Evolutionary conservation across 371 early-diverging fungal genomes (phyloP), one percentile per base, ranked within the genome.

Genomic region (Globomyces sp.): DNA sequence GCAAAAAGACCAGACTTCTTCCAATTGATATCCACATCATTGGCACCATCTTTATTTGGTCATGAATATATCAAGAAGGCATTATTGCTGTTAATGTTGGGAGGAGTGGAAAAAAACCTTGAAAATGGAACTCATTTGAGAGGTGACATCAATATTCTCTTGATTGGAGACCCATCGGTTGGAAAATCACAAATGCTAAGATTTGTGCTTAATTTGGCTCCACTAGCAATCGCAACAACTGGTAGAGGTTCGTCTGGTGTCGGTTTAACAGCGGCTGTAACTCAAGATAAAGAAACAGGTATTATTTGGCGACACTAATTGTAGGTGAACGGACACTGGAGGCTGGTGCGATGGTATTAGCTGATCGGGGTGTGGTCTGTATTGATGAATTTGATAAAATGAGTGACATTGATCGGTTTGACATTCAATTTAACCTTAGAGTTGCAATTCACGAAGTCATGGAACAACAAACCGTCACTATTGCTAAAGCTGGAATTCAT

Each of bases 311-410:
- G 24, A 24, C 24, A 24, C 24, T 24, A 24, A 24, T 24, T 24
- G 24, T 24, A 24, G 24, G 94, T 60, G 99, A 99, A 79, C 95
- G 98, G 92, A 93, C 95, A 2, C 81, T 99, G 63, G 99, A 99
- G 72, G 99, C 99, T 2, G 99, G 99, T 73, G 99, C 99, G 1
- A 98, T 99, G 97, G 99, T 99, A 40, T 80, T 99, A 62, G 99
- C 98, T 10, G 99, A 99, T 72, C 87, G 96, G 42, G 99, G 99
- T 58, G 89, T 99, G 37, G 97, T 96, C 10, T 99, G 99, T 80
- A 99, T 99, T 73, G 99, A 99, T 84, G 99, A 99, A 82, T 99
- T 99, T 84, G 99, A 99, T 84, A 99, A 99, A 79, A 99, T 99
- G 99, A 90, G 89, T 62, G 99, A 99, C 68, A 84, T 88, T 39